Conservation (phyloP, 2,329 filamentous ascomycete species). For the Colletotrichum tabaci region DNA sequence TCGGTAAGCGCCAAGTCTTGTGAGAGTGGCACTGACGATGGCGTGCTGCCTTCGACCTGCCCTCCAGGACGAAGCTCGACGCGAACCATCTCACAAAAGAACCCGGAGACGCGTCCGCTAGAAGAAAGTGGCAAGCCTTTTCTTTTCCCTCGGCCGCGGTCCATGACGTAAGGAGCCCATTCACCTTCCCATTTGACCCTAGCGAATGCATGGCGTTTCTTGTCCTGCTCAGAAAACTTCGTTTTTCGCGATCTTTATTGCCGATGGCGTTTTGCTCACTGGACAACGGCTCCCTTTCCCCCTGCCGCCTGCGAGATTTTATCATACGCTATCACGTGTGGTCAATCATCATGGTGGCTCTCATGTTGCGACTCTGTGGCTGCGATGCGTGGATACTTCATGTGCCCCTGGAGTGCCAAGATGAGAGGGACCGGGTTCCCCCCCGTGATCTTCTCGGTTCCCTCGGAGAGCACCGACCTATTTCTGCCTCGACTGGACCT, state of each 20-base stretch:
- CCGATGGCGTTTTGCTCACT: background rate
- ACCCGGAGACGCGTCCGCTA: background rate
- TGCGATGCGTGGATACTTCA: too few relatives aligned
- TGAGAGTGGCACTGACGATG: constrained; percentile 6
- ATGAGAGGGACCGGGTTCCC: too few relatives aligned
- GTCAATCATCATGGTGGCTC: too few relatives aligned
- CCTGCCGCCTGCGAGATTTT: too few relatives aligned
- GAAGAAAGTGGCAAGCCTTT: background rate
- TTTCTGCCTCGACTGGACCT: too few relatives aligned
- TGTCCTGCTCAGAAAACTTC: background rate
- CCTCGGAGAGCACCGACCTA: too few relatives aligned
- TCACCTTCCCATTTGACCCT: constrained; percentile 35
- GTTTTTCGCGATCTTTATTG: constrained; percentile 18
- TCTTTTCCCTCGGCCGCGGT: background rate
- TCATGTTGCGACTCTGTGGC: too few relatives aligned
- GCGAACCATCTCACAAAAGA: background rate
- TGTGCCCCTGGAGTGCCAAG: too few relatives aligned
- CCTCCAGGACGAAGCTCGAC: background rate
- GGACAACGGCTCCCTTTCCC: too few relatives aligned
- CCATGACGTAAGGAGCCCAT: constrained; percentile 22
- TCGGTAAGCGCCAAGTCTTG: constrained; percentile 23
- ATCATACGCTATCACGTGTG: too few relatives aligned
- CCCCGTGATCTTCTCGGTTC: too few relatives aligned
- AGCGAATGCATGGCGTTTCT: constrained; percentile 34
- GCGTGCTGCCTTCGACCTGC: constrained; percentile 17